A percentile compares a stretch with the other conserved stretches of the same genome.
These are phyloP conservation scores for Chromera velia DNA, from an alignment of 73 alveolate species.

Conservation along the genomic window DNA sequence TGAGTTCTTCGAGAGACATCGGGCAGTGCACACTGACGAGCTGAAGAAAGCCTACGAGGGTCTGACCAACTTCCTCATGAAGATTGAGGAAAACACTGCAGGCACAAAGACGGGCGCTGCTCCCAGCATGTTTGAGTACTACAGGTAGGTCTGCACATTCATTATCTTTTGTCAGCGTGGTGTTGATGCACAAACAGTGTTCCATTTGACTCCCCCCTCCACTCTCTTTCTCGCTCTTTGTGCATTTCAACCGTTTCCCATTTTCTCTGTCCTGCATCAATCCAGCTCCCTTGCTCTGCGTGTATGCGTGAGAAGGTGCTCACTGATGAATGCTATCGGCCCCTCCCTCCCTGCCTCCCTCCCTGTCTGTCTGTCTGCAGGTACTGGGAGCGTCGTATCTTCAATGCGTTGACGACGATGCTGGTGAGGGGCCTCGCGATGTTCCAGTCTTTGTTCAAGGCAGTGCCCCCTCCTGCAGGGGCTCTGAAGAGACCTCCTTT, in stretches of 20 bases:
- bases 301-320: too few relatives aligned
- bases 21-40: conserved; percentile 69
- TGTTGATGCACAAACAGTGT: conserved; percentile 22
- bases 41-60: conserved; percentile 23
- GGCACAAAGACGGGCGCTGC: conserved; percentile 80
- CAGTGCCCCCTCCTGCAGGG: conserved; percentile 23
- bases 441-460: conserved; percentile 61
- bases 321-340: too few relatives aligned
- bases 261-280: too few relatives aligned
- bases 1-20: conserved; percentile 89
- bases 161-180: neutral
- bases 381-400: conserved; percentile 96
- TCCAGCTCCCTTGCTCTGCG: too few relatives aligned
- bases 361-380: too few relatives aligned
- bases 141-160: neutral
- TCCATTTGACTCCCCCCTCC: too few relatives aligned
- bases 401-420: conserved; percentile 95
- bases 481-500: conserved; percentile 49
- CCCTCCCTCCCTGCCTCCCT: too few relatives aligned
- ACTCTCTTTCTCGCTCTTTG: too few relatives aligned
- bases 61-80: conserved; percentile 20
- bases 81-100: conserved; percentile 91
- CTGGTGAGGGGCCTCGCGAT: conserved; percentile 75
- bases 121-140: conserved; percentile 84
- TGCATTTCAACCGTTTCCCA: too few relatives aligned